Evolutionary conservation across 139 green algal species (phyloP).

Genomic region (Micractinium sp.): DNA sequence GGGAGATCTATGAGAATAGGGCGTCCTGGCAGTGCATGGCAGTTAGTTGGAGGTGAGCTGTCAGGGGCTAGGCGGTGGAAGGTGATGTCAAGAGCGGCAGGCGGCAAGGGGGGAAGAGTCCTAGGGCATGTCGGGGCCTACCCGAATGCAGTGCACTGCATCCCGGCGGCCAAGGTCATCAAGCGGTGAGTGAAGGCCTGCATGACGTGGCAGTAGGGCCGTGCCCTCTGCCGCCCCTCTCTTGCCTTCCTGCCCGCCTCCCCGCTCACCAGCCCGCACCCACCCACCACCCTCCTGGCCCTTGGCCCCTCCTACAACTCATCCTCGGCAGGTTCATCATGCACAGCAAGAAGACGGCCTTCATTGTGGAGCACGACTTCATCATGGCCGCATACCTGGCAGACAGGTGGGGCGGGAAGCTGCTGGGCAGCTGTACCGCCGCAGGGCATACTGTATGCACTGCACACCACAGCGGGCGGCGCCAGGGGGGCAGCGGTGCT

Average conservation of each 20-base stretch:
- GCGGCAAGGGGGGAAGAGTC: too few species aligned
- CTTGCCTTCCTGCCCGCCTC: not conserved
- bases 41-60: too few species aligned
- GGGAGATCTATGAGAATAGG: too few species aligned
- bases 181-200: not conserved
- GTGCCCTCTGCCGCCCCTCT: not conserved
- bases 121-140: not conserved
- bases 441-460: too few species aligned
- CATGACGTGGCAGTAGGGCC: too few species aligned
- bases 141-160: not conserved
- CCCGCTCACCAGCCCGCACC: not conserved
- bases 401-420: constrained; percentile 61
- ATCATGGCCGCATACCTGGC: constrained; percentile 99
- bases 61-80: too few species aligned
- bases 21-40: too few species aligned
- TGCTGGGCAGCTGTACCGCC: too few species aligned
- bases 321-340: constrained; percentile 88
- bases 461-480: too few species aligned
- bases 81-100: too few species aligned
- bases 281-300: not conserved
- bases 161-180: not conserved
- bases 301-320: not conserved
- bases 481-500: too few species aligned
- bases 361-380: constrained; percentile 99
- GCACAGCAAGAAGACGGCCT: constrained; percentile 99